Conservation (phyloP, 2,329 filamentous ascomycete genomes). For the Aspergillus alliaceus region DNA sequence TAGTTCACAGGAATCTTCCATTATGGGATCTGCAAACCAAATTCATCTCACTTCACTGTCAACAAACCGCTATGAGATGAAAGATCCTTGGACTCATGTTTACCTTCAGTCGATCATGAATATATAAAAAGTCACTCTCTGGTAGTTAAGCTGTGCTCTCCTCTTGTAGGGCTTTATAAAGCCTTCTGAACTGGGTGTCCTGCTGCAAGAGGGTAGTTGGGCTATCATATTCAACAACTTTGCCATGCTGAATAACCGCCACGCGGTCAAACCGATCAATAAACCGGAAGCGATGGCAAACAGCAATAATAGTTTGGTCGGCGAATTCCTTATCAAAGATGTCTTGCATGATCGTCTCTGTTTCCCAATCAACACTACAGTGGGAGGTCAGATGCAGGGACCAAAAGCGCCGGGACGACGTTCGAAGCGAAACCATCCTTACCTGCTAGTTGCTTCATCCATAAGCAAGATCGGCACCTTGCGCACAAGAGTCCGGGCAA, state of each 20-base stretch:
- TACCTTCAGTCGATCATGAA: no score
- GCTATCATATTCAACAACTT: constrained; percentile 16
- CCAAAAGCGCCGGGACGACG: background rate
- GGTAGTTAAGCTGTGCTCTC: no score
- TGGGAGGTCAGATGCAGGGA: background rate
- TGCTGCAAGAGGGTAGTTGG: constrained; percentile 2
- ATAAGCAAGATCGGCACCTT: constrained; percentile 14
- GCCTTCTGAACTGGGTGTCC: background rate
- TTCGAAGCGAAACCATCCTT: background rate
- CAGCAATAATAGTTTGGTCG: constrained; percentile 28
- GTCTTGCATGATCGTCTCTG: constrained; percentile 25
- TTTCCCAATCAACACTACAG: constrained; percentile 14
- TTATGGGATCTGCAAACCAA: no score
- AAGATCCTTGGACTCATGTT: no score
- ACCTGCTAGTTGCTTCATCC: constrained; percentile 24
- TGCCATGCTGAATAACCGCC: constrained; percentile 23
- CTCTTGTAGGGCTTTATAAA: background rate
- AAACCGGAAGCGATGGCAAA: constrained; percentile 27
- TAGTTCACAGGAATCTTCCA: no score
- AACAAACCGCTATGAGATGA: no score
- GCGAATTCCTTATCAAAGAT: constrained; percentile 27
- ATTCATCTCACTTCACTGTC: no score
- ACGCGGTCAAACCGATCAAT: constrained; percentile 29
- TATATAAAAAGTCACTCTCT: no score
- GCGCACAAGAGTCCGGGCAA: constrained; percentile 63